Evolutionary conservation across 805 yeast species (phyloP).

Genomic region (Candida krabiensis): DNA sequence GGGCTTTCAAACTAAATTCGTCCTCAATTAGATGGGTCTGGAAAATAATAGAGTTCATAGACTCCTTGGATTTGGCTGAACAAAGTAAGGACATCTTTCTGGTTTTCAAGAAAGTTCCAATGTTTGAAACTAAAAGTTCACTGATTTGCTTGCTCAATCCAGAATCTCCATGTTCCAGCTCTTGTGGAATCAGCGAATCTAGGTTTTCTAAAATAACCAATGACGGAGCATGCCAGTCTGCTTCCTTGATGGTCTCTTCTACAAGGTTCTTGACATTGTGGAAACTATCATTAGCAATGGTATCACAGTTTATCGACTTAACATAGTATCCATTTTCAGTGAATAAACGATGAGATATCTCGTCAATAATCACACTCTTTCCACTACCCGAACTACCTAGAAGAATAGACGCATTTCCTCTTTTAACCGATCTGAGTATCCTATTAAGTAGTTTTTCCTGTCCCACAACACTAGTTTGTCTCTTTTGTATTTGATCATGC

Average conservation of each 20-base stretch:
- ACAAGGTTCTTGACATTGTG: conserved; percentile 43
- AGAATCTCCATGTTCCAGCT: conserved; percentile 56
- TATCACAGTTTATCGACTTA: conserved; percentile 52
- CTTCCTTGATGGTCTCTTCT: conserved; percentile 46
- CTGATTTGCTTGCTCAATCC: conserved; percentile 62
- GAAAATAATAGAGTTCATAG: conserved; percentile 58
- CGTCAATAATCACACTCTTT: conserved; percentile 56
- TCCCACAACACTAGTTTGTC: conserved; percentile 50
- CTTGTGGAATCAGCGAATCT: conserved; percentile 71
- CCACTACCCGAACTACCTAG: conserved; percentile 85
- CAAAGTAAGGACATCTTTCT: conserved; percentile 59
- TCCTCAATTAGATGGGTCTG: conserved; percentile 73
- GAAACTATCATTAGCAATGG: conserved; percentile 56
- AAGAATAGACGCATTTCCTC: conserved; percentile 54
- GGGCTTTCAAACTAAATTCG: conserved; percentile 59
- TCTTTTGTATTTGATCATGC: neutral
- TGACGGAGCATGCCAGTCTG: conserved; percentile 73
- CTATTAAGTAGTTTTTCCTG: conserved; percentile 45
- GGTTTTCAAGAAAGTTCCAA: conserved; percentile 44
- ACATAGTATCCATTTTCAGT: conserved; percentile 44
- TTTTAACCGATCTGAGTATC: conserved; percentile 39
- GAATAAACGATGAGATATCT: conserved; percentile 39
- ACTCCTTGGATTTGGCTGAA: conserved; percentile 62
- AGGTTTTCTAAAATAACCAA: conserved; percentile 75
- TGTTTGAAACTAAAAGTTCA: conserved; percentile 50